Percentiles rank a stretch among this genome's conserved stretches.
phyloP scores from a whole-genome alignment of 495 filamentous ascomycete species.

The Pseudomonodictys pantanalensis region DNA sequence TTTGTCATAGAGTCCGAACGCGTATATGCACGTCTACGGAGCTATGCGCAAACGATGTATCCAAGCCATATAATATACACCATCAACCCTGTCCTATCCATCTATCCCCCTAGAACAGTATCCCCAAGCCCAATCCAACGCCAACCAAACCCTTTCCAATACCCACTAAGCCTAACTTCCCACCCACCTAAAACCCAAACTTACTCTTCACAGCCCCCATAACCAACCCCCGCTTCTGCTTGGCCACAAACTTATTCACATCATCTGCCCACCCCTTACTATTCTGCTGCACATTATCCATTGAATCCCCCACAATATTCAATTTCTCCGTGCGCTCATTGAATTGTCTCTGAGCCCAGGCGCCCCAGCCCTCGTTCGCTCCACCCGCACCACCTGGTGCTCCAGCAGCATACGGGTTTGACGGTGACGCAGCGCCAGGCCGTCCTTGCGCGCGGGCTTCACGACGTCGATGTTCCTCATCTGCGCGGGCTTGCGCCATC shows the following conservation, averaged over 20 bases:
- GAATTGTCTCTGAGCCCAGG: constrained; percentile 74
- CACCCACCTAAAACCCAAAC: constrained; percentile 26
- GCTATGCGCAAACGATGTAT: too few relatives aligned
- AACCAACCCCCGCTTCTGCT: constrained; percentile 80
- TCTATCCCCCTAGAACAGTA: too few relatives aligned
- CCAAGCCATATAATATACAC: too few relatives aligned
- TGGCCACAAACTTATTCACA: constrained; percentile 77
- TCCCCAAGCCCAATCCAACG: too few relatives aligned
- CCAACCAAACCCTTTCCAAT: too few relatives aligned
- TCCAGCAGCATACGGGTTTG: constrained; percentile 34
- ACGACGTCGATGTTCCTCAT: constrained; percentile 56
- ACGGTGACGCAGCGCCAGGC: constrained; percentile 39
- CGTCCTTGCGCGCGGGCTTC: constrained; percentile 49
- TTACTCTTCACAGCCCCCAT: constrained; percentile 51
- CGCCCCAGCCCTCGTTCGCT: constrained; percentile 60
- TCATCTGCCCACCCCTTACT: constrained; percentile 81
- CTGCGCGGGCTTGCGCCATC: constrained; percentile 60
- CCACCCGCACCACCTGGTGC: constrained; percentile 22
- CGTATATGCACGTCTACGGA: too few relatives aligned
- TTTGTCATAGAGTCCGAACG: too few relatives aligned
- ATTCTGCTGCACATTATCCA: constrained; percentile 75
- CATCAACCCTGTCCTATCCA: too few relatives aligned
- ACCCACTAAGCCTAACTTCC: too few relatives aligned
- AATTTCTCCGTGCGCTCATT: constrained; percentile 88
- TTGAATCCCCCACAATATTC: constrained; percentile 73